Percentiles rank a stretch among this genome's conserved stretches.
Evolutionary conservation across 2,329 filamentous ascomycete genomes (phyloP).

Genomic region (Aureobasidium zeae): DNA sequence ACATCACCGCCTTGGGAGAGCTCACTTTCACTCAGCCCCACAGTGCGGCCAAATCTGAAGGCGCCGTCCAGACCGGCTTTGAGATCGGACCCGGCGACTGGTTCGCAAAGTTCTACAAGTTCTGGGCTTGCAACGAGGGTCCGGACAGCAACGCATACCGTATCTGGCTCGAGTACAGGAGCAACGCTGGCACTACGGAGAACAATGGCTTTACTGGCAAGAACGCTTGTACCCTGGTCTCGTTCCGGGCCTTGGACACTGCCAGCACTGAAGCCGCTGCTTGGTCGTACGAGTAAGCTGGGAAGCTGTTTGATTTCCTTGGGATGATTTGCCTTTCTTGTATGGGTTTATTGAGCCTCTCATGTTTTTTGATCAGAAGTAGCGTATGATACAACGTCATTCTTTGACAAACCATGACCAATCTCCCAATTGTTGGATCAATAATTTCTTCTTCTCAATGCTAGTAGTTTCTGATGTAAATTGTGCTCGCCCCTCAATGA

Average conservation of each 20-base stretch:
- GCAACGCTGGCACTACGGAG: constrained; percentile 19
- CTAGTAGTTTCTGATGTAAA: no score
- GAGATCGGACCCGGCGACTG: constrained; percentile 11
- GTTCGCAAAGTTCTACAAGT: constrained; percentile 18
- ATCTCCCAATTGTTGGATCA: no score
- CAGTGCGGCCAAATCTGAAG: constrained; percentile 22
- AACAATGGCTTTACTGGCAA: constrained; percentile 19
- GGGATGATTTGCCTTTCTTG: no score
- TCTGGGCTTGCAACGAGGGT: constrained; percentile 19
- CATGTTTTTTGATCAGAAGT: no score
- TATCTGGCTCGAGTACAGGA: constrained; percentile 9
- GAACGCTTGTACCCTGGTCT: constrained; percentile 20
- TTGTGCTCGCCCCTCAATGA: no score
- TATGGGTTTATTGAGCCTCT: no score
- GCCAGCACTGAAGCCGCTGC: constrained; percentile 15
- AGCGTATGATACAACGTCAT: no score
- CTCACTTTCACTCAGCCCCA: constrained; percentile 26
- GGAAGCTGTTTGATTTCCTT: no score
- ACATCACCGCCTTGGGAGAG: constrained; percentile 24
- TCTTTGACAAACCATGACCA: no score
- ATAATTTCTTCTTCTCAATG: no score
- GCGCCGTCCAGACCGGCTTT: constrained; percentile 23
- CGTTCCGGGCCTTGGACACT: constrained; percentile 19
- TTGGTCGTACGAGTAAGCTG: constrained; percentile 23
- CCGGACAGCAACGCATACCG: constrained; percentile 19